Evolutionary conservation across 257 asterid species (phyloP), one percentile per base, ranked within the genome.

Genomic region (Rauvolfia tetraphylla): DNA sequence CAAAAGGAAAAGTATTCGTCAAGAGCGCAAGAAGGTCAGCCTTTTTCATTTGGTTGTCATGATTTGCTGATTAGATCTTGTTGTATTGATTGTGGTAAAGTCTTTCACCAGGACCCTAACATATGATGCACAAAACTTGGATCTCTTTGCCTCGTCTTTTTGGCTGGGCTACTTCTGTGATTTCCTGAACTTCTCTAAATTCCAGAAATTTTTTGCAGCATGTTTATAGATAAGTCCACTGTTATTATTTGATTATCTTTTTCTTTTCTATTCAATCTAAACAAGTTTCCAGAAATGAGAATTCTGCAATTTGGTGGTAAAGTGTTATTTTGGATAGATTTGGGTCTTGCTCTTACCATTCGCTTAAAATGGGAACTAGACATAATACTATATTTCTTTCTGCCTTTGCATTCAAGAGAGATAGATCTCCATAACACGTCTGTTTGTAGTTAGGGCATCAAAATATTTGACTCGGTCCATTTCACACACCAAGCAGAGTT

Each of bases 1-100:
- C 79, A 95, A 92, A 86, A 91, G 99, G 84, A 92, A 95, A 82
- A 91, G 85, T 78, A 95, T 95, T 71, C 99, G 99, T 77, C 99
- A 95, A 85, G 99, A 95, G 84, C 99, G 99, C 81, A 95, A 95
- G 86, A 95, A 95, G 97, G 99, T 53, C 68, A 72, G 81, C 75
- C 66, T 74, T 80, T 63, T 74, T 48, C 49, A 42, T 65, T 51
- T 51, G 23, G 54, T 62, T 41, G 59, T 71, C 38, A 12, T 33
- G 20, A 14, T 54, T 53, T 54, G 23, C 59, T 15, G n/a, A 61
- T 53, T 17, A 27, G n/a, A n/a, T n/a, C 20, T 46, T 7, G 25
- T 36, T 14, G 71, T 36, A 20, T 17, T 58, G 10, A 33, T 2
- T 34, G 34, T 67, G 29, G 31, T 8, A 7, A 33, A 36, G 2